Percentiles rank a stretch among this genome's conserved stretches.
Conservation (phyloP, 2,329 filamentous ascomycete species). For the Ophiostoma australiae region DNA sequence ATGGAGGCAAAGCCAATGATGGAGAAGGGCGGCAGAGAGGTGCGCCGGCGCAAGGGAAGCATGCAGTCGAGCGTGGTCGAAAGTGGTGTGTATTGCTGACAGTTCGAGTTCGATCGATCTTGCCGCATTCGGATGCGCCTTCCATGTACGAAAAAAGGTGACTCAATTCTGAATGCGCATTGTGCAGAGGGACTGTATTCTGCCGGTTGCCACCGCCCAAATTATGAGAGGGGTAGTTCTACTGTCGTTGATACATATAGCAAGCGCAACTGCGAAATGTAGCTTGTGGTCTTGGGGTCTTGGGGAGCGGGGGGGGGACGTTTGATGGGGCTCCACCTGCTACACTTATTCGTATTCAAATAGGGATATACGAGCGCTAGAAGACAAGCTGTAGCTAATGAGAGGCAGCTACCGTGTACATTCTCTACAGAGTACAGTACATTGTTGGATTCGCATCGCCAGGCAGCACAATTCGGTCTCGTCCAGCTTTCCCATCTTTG, state of each 20-base stretch:
- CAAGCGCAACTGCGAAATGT: no score
- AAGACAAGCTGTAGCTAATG: background rate
- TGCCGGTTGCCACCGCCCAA: conserved; percentile 25
- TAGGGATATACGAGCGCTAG: background rate
- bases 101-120: background rate
- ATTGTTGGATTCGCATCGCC: conserved; percentile 7
- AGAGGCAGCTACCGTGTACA: background rate
- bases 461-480: conserved; percentile 7
- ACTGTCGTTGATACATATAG: background rate
- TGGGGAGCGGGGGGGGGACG: background rate
- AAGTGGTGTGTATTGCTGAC: background rate
- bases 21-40: conserved; percentile 22
- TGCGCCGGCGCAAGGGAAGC: conserved; percentile 13
- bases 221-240: conserved; percentile 20
- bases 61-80: conserved; percentile 14
- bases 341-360: conserved; percentile 1
- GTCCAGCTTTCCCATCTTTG: background rate
- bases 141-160: conserved; percentile 4
- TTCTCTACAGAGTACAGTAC: background rate
- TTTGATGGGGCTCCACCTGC: background rate
- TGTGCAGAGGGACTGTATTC: conserved; percentile 7
- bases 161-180: conserved; percentile 17
- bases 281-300: no score
- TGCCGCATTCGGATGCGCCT: conserved; percentile 16
- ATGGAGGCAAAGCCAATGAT: background rate